Base-by-base conservation (phyloP, 1,139 yeast genomes). In the Wickerhamomyces sp. region DNA sequence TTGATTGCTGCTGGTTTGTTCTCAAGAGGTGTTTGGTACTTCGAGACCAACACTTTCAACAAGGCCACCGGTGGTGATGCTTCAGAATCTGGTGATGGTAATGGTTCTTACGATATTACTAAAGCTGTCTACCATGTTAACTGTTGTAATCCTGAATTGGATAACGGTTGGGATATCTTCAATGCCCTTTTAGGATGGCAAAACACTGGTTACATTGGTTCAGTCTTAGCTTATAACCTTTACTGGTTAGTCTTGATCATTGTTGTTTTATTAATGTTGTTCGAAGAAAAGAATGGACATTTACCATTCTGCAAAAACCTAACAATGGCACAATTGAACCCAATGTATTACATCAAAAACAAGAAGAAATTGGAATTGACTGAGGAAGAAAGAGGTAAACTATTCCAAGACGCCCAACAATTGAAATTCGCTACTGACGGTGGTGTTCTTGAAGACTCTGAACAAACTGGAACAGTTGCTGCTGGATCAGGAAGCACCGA, bases 141-240 rank as follows among this genome's bases (percentile, higher is more conserved):
- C 73, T 90, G 96, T 69, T 90, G 96, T 71, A 89, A 88, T 68
- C 95, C 95, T 34, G 87, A 83, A 66, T 74, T 74, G 42, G 95
- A 89, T 63, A 83, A 87, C 51, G 94, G 94, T 69, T 90, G 96
- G 96, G 94, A 86, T 78, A 79, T 90, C 50, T 89, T 90, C 76
- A 89, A 88, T 61, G 85, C 95, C 11, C 66, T 87, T 45, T 69
- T 88, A 45, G 95, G 95, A 54, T 88, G 96, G 96, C 95, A 87
- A 70, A 88, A 88, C 67, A 76, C 90, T 47, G 96, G 96, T 48
- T 89, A 95, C 53, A 79, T 87, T 60, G 95, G 95, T 45, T 85
- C 95, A 2, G 89, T 90, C 50, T 71, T 89, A 41, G 77, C 90
- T 42, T 90, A 90, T 72, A 88, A 87, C 69, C 57, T 86, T 41